Conservation (phyloP, 192 early-diverging fungal genomes). For the Dimargaris verticillata region DNA sequence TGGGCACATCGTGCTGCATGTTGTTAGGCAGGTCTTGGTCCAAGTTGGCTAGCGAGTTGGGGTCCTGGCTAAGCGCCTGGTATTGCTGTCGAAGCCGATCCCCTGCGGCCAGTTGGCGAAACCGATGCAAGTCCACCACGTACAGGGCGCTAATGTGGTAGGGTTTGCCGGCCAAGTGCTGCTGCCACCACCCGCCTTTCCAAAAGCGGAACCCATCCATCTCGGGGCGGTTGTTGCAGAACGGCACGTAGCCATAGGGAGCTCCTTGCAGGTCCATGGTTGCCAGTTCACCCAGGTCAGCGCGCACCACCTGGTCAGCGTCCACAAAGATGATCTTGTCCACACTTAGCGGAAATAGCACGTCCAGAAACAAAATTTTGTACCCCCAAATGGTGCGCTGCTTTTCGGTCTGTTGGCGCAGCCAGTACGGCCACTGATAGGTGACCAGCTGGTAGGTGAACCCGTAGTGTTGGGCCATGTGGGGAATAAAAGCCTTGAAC, state of each 20-base stretch:
- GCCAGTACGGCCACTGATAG: slow-evolving; percentile 98
- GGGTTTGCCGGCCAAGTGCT: slow-evolving; percentile 68
- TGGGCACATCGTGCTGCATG: slow-evolving; percentile 81
- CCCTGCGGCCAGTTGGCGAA: slow-evolving; percentile 86
- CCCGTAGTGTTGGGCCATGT: slow-evolving; percentile 65
- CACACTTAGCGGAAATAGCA: slow-evolving; percentile 81
- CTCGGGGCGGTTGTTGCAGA: slow-evolving; percentile 80
- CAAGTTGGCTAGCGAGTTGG: slow-evolving; percentile 78
- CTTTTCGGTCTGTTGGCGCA: slow-evolving; percentile 79
- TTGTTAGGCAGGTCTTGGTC: slow-evolving; percentile 98
- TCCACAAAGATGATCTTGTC: slow-evolving; percentile 98
- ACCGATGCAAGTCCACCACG: slow-evolving; percentile 83
- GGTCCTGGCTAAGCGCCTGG: slow-evolving; percentile 75
- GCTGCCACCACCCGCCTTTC: slow-evolving; percentile 90
- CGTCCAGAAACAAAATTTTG: slow-evolving; percentile 97
- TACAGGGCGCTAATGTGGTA: slow-evolving; percentile 96
- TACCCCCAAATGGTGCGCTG: slow-evolving; percentile 98
- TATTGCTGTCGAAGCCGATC: slow-evolving; percentile 87
- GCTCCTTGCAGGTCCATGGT: slow-evolving; percentile 85
- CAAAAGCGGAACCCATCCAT: slow-evolving; percentile 98
- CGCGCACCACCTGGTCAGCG: slow-evolving; percentile 96
- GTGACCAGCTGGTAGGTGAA: slow-evolving; percentile 95
- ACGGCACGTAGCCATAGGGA: slow-evolving; percentile 93
- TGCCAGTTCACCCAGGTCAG: slow-evolving; percentile 82
- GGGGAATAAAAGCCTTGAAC: slow-evolving; percentile 86